These are phyloP conservation scores for Barnettozyma vustinii DNA, from an alignment of 805 yeast genomes.

Conservation along the genomic window DNA sequence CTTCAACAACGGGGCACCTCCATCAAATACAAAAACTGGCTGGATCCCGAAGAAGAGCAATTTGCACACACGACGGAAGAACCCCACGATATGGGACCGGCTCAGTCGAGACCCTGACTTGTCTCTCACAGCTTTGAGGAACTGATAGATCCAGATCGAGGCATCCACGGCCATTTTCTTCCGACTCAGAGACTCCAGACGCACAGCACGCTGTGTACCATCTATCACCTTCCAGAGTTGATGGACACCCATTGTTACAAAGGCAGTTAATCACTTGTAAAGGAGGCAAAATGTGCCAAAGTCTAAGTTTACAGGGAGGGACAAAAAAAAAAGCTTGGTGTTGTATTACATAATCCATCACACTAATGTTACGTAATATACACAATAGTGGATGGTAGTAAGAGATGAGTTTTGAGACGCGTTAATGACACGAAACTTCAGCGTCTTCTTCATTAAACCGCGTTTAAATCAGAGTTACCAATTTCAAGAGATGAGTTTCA, in stretches of 20 bases:
- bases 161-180: slow-evolving; percentile 92
- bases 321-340: neutral
- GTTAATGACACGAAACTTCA: neutral
- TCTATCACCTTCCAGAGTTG: slow-evolving; percentile 90
- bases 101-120: slow-evolving; percentile 69
- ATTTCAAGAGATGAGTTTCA: slow-evolving; percentile 9
- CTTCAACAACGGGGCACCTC: slow-evolving; percentile 86
- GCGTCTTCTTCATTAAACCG: neutral
- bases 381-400: too few relatives aligned
- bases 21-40: slow-evolving; percentile 93
- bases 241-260: slow-evolving; percentile 79
- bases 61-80: slow-evolving; percentile 89
- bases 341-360: neutral
- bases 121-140: slow-evolving; percentile 90
- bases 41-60: slow-evolving; percentile 77
- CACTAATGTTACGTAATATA: neutral
- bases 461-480: too few relatives aligned
- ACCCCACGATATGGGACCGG: slow-evolving; percentile 91
- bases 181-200: slow-evolving; percentile 76
- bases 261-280: neutral
- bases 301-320: neutral
- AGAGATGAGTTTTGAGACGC: neutral
- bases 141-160: slow-evolving; percentile 97
- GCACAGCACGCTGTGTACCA: slow-evolving; percentile 85
- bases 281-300: neutral